Evolutionary conservation across 441 rosid species (phyloP), one percentile per base, ranked within the genome.

Genomic region (Populus tomentosa): DNA sequence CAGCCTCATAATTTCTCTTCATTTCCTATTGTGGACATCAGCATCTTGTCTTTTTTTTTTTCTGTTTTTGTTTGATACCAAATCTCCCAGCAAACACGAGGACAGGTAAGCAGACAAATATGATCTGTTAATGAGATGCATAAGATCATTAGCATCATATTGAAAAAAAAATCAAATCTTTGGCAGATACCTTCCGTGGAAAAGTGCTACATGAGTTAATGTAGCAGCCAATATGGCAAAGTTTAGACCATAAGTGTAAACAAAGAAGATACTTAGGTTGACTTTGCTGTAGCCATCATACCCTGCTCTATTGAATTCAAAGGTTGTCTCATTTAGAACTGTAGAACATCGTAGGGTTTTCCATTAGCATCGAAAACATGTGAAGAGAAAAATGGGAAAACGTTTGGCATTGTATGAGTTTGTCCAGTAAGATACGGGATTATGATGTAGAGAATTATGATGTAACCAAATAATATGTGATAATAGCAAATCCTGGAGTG

Each of bases 361-460:
- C 91, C 87, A 1, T 33, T 70, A 3, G 53, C 18, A 7, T 77
- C 70, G 67, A 84, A 88, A 11, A 82, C 77, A 13, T 81, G 77
- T 0, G 84, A 70, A 0, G 88, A 85, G 80, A n/a, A 80, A 69
- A 36, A 88, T 76, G 4, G 89, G 91, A 69, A 88, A 88, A 53
- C 77, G 53, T 79, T 81, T 84, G 30, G 88, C 87, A 20, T 76
- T 71, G 21, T 79, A 86, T 5, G 83, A 69, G 28, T 88, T 77
- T 0, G 79, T 80, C 91, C 84, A 81, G 78, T 88, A 88, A 38
- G 81, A 66, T 13, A 78, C 71, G 85, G 91, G 30, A 77, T 72
- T 23, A 80, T 16, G 7, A 87, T 72, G 40, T 88, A 87, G 10
- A 81, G 65, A 6, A 75, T 74, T 1, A 87, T 70, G 81, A 84